phyloP scores from a whole-genome alignment of 2,329 filamentous ascomycete genomes.

The Fusarium brevicatenulatum region DNA sequence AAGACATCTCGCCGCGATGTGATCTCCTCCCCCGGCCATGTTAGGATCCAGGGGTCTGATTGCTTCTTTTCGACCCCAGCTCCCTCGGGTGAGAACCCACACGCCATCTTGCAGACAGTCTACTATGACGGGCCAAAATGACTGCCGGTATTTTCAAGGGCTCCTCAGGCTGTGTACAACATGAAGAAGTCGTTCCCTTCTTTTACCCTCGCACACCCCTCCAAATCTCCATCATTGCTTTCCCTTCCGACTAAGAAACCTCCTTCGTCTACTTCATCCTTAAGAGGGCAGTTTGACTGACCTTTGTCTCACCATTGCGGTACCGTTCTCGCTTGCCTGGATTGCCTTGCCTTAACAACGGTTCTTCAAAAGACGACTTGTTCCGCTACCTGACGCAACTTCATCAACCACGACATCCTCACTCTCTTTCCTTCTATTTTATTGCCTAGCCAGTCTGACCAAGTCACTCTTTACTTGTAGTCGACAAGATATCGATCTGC shows the following conservation, averaged over 20 bases:
- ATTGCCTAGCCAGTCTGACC: constrained; percentile 25
- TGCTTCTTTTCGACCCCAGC: constrained; percentile 43
- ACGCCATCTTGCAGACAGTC: constrained; percentile 46
- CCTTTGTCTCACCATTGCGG: constrained; percentile 48
- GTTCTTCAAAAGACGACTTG: constrained; percentile 45
- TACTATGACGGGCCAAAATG: constrained; percentile 44
- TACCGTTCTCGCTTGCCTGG: constrained; percentile 47
- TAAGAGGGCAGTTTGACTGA: constrained; percentile 47
- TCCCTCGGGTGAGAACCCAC: constrained; percentile 44
- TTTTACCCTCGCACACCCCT: constrained; percentile 51
- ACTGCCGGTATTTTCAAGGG: constrained; percentile 42
- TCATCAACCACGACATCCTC: constrained; percentile 32
- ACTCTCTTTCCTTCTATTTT: constrained; percentile 34
- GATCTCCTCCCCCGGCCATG: constrained; percentile 39
- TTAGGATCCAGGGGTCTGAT: constrained; percentile 42
- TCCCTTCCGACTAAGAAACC: constrained; percentile 44
- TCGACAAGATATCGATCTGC: constrained; percentile 15
- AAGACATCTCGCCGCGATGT: constrained; percentile 34
- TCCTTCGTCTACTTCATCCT: constrained; percentile 50
- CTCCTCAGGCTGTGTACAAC: constrained; percentile 32
- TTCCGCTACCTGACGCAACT: constrained; percentile 30
- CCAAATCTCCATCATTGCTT: constrained; percentile 39
- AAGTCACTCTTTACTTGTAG: constrained; percentile 39
- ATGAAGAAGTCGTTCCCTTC: constrained; percentile 48
- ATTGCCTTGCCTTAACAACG: constrained; percentile 31